Conservation (phyloP, 2,329 filamentous ascomycete genomes). For the Neoascochyta sp. region DNA sequence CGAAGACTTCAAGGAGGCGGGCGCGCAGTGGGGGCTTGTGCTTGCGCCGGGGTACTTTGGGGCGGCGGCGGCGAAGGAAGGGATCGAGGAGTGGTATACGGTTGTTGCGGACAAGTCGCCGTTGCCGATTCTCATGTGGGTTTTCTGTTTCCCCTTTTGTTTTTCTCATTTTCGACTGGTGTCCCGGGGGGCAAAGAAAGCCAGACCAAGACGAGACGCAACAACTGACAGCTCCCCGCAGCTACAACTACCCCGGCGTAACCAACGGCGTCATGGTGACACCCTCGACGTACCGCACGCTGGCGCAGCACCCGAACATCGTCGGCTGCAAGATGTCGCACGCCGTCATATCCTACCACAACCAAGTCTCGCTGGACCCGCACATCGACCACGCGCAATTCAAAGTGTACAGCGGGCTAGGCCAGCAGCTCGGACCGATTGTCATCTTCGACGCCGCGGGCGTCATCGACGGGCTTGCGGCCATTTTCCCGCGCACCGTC, state of each 20-base stretch:
- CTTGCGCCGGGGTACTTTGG: conserved; percentile 66
- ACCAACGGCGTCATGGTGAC: conserved; percentile 61
- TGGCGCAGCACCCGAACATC: conserved; percentile 62
- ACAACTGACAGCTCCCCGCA: conserved; percentile 26
- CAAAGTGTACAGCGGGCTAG: conserved; percentile 61
- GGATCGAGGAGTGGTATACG: conserved; percentile 59
- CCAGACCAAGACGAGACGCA: not conserved
- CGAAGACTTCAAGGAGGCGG: conserved; percentile 53
- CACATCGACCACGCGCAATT: conserved; percentile 58
- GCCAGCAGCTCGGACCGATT: conserved; percentile 62
- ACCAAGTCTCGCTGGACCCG: conserved; percentile 58
- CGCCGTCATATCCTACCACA: conserved; percentile 62
- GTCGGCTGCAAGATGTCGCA: conserved; percentile 68
- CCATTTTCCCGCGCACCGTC: conserved; percentile 61
- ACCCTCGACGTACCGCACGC: conserved; percentile 55
- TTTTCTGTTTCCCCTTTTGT: no score
- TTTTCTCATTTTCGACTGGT: no score
- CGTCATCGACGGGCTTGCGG: conserved; percentile 64
- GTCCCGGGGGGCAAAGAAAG: not conserved
- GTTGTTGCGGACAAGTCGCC: conserved; percentile 58
- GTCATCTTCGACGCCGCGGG: conserved; percentile 61
- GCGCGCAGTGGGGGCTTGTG: conserved; percentile 60
- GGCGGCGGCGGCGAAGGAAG: conserved; percentile 54
- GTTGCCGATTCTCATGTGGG: conserved; percentile 59
- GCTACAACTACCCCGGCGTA: conserved; percentile 64